Conservation (phyloP, 805 yeast genomes). For the Starmerella vaccinii region DNA sequence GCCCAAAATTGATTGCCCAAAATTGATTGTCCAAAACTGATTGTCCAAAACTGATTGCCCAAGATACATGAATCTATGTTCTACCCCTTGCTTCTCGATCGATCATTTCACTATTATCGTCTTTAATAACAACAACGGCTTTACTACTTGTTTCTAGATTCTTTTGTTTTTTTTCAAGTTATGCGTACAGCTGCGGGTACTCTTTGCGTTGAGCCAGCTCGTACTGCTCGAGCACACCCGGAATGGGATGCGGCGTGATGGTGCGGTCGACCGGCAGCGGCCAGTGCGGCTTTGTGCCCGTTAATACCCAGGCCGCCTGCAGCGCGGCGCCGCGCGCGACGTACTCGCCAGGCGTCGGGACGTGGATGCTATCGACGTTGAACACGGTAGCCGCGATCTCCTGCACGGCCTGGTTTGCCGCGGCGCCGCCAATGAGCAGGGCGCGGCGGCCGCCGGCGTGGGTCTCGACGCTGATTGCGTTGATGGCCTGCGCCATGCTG, state of each 20-base stretch:
- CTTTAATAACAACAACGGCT: too few species aligned
- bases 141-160: neutral
- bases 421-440: constrained; percentile 25
- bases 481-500: constrained; percentile 24
- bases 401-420: constrained; percentile 24
- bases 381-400: constrained; percentile 21
- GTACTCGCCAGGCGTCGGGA: constrained; percentile 24
- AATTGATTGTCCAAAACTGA: neutral
- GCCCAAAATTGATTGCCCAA: neutral
- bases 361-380: constrained; percentile 13
- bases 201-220: constrained; percentile 6
- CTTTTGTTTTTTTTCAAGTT: neutral
- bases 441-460: constrained; percentile 12
- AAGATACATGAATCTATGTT: too few species aligned
- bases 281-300: constrained; percentile 22
- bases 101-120: too few species aligned
- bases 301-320: constrained; percentile 26
- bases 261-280: constrained; percentile 16
- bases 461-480: constrained; percentile 13
- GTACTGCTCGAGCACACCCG: constrained; percentile 15
- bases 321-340: constrained; percentile 27
- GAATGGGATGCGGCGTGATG: constrained; percentile 10
- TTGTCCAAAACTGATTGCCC: too few species aligned
- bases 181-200: constrained; percentile 10
- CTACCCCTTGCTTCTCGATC: too few species aligned